A percentile compares a stretch with the other conserved stretches of the same genome.
phyloP scores from a whole-genome alignment of 129 eudicot genomes.

The Chrysanthemum seticuspe region DNA sequence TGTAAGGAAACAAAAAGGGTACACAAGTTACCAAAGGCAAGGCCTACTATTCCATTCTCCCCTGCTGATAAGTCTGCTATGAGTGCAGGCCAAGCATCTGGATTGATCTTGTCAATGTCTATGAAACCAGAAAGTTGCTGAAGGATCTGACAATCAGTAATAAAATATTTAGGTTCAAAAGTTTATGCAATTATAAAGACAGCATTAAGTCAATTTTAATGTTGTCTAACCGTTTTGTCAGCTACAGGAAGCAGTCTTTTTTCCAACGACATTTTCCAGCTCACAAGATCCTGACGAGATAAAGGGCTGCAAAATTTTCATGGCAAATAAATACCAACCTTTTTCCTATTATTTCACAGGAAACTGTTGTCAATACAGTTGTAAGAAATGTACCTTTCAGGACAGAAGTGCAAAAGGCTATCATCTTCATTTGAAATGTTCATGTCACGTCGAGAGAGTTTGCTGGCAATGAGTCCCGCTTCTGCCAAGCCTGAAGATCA shows the following conservation, averaged over 20 bases:
- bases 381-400: conserved; percentile 62
- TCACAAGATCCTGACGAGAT: conserved; percentile 97
- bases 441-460: conserved; percentile 85
- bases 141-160: conserved; percentile 44
- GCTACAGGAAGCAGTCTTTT: conserved; percentile 82
- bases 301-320: conserved; percentile 55
- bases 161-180: background rate
- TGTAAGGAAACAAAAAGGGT: conserved; percentile 16
- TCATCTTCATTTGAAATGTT: conserved; percentile 60
- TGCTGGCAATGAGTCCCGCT: conserved; percentile 97
- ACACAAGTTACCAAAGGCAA: conserved; percentile 66
- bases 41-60: conserved; percentile 78
- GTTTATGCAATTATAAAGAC: background rate
- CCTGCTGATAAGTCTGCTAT: conserved; percentile 81
- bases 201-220: conserved; percentile 9
- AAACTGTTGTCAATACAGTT: conserved; percentile 2
- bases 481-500: conserved; percentile 84
- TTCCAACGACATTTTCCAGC: conserved; percentile 94
- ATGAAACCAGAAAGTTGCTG: conserved; percentile 88
- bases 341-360: background rate
- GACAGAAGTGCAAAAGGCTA: conserved; percentile 57
- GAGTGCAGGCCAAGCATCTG: conserved; percentile 98
- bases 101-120: conserved; percentile 80
- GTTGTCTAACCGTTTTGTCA: conserved; percentile 58
- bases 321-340: background rate